Evolutionary conservation across 2,329 filamentous ascomycete genomes (phyloP).

Genomic region (Alternaria sp.): DNA sequence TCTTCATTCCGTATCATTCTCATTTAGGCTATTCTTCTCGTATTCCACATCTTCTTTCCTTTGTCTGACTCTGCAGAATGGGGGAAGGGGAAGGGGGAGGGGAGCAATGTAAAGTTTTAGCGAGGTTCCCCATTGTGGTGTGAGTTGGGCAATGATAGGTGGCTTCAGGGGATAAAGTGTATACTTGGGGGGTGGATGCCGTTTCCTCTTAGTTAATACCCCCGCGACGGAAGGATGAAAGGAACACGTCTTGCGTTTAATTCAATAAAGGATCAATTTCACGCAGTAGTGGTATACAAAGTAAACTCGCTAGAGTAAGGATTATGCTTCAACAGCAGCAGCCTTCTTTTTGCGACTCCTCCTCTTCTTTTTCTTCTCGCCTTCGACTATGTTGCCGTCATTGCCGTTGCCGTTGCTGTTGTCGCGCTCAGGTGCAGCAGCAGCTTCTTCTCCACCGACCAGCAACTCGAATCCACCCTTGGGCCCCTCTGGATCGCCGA

Average conservation of each 20-base stretch:
- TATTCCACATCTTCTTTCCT: not conserved
- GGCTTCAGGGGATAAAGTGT: not conserved
- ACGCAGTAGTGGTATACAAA: not conserved
- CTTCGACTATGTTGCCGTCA: constrained; percentile 27
- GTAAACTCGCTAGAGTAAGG: not conserved
- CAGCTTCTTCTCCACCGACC: constrained; percentile 24
- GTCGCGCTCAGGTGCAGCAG: constrained; percentile 1
- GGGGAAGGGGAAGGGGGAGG: not conserved
- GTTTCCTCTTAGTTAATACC: too few relatives aligned
- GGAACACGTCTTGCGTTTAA: too few relatives aligned
- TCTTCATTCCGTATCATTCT: not conserved
- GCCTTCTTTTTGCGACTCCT: constrained; percentile 37
- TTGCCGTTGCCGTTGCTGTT: not conserved
- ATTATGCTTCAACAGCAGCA: constrained; percentile 20
- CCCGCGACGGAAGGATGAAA: not conserved
- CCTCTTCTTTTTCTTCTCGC: constrained; percentile 40
- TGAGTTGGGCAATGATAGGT: not conserved
- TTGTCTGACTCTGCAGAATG: not conserved
- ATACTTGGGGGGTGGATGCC: not conserved
- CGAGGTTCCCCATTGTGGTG: not conserved
- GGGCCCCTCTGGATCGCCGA: constrained; percentile 66
- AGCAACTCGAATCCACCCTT: constrained; percentile 53
- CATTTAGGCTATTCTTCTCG: not conserved
- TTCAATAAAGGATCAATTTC: not conserved
- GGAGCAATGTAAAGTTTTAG: not conserved